These are phyloP conservation scores for Auricularia heimuer DNA, from an alignment of 768 basidiomycete species.

Conservation along the genomic window DNA sequence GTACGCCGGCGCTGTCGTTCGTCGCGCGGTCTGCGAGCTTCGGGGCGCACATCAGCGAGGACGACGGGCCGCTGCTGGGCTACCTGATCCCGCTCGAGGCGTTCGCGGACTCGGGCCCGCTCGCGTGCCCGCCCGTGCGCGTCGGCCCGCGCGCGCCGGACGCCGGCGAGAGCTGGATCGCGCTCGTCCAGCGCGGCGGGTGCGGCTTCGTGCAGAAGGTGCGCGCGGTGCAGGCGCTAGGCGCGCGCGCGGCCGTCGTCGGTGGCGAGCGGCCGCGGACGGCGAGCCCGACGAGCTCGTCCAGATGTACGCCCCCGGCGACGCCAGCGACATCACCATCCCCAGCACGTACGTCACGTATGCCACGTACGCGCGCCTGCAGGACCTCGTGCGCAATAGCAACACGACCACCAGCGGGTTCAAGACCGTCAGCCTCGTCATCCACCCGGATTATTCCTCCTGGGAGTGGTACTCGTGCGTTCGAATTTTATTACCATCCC, in stretches of 20 bases:
- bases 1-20: constrained; percentile 59
- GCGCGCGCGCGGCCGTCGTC: constrained; percentile 85
- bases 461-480: constrained; percentile 93
- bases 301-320: constrained; percentile 89
- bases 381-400: constrained; percentile 56
- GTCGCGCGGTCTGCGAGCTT: constrained; percentile 66
- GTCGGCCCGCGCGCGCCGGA: constrained; percentile 42
- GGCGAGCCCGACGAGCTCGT: constrained; percentile 69
- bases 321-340: constrained; percentile 75
- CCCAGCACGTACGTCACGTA: constrained; percentile 84
- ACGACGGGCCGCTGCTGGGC: constrained; percentile 55
- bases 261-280: constrained; percentile 61
- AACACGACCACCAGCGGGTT: constrained; percentile 75
- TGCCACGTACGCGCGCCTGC: constrained; percentile 65
- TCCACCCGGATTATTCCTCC: constrained; percentile 68
- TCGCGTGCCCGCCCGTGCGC: constrained; percentile 65
- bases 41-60: constrained; percentile 43
- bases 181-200: constrained; percentile 77
- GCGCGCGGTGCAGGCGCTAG: constrained; percentile 42
- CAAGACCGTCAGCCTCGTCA: constrained; percentile 62
- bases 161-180: constrained; percentile 72
- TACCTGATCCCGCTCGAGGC: constrained; percentile 65
- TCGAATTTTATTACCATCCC: neutral
- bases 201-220: constrained; percentile 91
- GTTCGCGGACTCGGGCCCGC: constrained; percentile 31